phyloP scores from a whole-genome alignment of 805 yeast genomes.

The Candida loeiensis region DNA sequence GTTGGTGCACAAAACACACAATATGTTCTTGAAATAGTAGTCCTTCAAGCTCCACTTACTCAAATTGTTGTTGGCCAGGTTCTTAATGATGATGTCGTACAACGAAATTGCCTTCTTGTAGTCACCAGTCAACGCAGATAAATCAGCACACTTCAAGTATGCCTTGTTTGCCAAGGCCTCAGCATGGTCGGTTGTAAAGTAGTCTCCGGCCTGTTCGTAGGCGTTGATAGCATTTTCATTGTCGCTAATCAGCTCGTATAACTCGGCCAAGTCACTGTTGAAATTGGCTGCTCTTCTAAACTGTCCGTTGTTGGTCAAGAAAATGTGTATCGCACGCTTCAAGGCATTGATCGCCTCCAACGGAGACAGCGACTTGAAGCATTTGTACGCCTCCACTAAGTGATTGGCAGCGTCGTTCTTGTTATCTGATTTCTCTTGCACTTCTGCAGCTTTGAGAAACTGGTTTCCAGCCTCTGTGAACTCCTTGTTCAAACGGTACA shows the following conservation, averaged over 20 bases:
- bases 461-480: slow-evolving; percentile 73
- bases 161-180: slow-evolving; percentile 87
- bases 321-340: slow-evolving; percentile 73
- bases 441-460: slow-evolving; percentile 80
- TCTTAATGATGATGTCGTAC: slow-evolving; percentile 76
- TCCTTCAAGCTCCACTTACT: slow-evolving; percentile 93
- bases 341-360: slow-evolving; percentile 74
- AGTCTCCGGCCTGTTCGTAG: slow-evolving; percentile 93
- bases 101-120: slow-evolving; percentile 71
- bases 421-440: slow-evolving; percentile 68
- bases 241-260: slow-evolving; percentile 75
- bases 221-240: slow-evolving; percentile 64
- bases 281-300: slow-evolving; percentile 95
- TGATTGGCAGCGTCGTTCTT: slow-evolving; percentile 92
- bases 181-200: slow-evolving; percentile 92
- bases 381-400: slow-evolving; percentile 85
- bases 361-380: slow-evolving; percentile 72
- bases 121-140: slow-evolving; percentile 66
- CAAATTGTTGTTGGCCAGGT: slow-evolving; percentile 66
- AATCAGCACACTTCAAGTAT: slow-evolving; percentile 82
- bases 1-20: slow-evolving; percentile 79
- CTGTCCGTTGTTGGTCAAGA: slow-evolving; percentile 82
- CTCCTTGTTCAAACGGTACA: slow-evolving; percentile 73
- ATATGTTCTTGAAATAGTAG: slow-evolving; percentile 76
- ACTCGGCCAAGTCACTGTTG: slow-evolving; percentile 83